A percentile compares a stretch with the other conserved stretches of the same genome.
These are phyloP conservation scores for Candida sojae DNA, from an alignment of 1,139 yeast genomes.

Conservation along the genomic window DNA sequence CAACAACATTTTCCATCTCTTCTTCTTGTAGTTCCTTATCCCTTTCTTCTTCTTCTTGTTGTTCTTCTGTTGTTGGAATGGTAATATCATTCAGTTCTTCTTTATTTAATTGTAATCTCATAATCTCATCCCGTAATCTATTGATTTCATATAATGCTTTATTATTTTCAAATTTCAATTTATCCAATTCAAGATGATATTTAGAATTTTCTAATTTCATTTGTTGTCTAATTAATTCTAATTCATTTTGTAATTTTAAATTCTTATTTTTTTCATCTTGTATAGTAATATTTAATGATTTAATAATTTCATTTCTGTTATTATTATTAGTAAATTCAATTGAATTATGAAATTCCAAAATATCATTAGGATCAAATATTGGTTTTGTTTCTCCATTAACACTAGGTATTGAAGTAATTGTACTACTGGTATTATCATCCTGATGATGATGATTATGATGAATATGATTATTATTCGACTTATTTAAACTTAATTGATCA, in stretches of 20 bases:
- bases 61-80: not conserved
- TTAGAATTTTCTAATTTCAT: not conserved
- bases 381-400: not conserved
- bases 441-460: too few relatives aligned
- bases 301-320: not conserved
- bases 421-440: too few relatives aligned
- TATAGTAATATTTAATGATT: not conserved
- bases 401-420: not conserved
- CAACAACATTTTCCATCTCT: not conserved
- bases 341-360: not conserved
- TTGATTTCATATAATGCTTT: not conserved
- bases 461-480: not conserved
- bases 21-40: not conserved
- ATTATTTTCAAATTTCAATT: not conserved
- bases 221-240: not conserved
- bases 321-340: not conserved
- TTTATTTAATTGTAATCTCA: too few relatives aligned
- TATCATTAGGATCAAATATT: not conserved
- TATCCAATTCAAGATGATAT: not conserved
- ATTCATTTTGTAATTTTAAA: not conserved
- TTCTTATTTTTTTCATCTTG: not conserved
- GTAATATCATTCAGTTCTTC: not conserved
- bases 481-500: constrained; percentile 1
- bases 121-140: not conserved
- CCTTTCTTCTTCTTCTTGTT: not conserved